These are phyloP conservation scores for Gigaspora rosea DNA, from an alignment of 192 early-diverging fungal genomes.

Conservation along the genomic window DNA sequence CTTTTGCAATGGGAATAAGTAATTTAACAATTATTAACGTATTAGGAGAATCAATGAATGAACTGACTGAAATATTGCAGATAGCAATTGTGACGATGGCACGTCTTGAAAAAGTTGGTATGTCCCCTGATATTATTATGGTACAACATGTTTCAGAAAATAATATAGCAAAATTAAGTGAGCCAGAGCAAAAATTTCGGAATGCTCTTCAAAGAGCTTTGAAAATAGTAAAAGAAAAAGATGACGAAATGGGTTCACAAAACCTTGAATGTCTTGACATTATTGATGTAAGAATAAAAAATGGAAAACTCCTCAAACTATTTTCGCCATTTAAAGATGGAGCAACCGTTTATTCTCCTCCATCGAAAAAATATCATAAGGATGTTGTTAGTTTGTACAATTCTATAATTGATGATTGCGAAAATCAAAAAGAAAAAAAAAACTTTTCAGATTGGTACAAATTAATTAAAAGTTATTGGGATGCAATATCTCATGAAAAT, in stretches of 20 bases:
- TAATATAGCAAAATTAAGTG: not conserved
- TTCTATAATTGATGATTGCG: conserved; percentile 10
- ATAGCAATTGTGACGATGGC: conserved; percentile 23
- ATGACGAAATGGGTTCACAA: not conserved
- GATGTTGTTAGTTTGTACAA: conserved; percentile 26
- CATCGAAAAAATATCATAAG: conserved; percentile 29
- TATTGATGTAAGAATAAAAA: not conserved
- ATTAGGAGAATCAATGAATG: conserved; percentile 8
- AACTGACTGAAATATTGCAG: not conserved
- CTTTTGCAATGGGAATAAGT: conserved; percentile 16
- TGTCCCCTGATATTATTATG: conserved; percentile 3
- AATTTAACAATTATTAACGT: conserved; percentile 14
- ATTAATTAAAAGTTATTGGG: conserved; percentile 27
- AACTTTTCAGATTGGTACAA: conserved; percentile 13
- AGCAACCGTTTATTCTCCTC: conserved; percentile 28
- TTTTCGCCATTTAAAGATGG: conserved; percentile 31
- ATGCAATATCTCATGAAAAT: conserved; percentile 11
- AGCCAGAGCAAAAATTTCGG: conserved; percentile 18
- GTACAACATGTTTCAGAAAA: not conserved
- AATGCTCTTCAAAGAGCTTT: conserved; percentile 4
- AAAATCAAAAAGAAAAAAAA: conserved; percentile 19
- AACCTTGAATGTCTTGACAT: conserved; percentile 5
- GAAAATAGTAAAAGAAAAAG: not conserved
- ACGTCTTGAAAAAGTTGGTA: not conserved
- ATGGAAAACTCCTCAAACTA: conserved; percentile 31